Evolutionary conservation across 2,329 filamentous ascomycete species (phyloP).

Genomic region (Delphinella strobiligena): DNA sequence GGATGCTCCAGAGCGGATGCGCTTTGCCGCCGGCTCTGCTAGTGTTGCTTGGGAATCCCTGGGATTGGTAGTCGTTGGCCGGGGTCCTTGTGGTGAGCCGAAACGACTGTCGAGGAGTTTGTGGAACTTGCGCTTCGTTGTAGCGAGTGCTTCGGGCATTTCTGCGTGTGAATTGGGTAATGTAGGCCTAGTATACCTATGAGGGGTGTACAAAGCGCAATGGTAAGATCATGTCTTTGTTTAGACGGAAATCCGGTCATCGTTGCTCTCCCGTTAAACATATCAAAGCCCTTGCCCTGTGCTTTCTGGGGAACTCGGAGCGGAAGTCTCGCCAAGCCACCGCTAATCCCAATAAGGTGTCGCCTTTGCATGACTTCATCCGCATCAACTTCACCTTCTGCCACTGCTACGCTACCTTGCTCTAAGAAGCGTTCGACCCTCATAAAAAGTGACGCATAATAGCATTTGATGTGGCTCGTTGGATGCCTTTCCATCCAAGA

Average conservation of each 20-base stretch:
- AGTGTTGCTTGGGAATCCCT: slow-evolving; percentile 11
- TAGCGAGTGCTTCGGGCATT: slow-evolving; percentile 48
- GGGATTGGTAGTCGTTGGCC: slow-evolving; percentile 23
- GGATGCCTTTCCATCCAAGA: no score
- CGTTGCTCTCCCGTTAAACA: background rate
- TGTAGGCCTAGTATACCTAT: background rate
- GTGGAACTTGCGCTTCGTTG: slow-evolving; percentile 77
- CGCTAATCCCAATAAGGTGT: no score
- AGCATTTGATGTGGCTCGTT: no score
- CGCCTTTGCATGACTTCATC: no score
- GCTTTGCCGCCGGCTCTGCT: slow-evolving; percentile 19
- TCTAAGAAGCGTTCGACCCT: no score
- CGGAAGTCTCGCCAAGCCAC: no score
- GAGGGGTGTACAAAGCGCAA: background rate
- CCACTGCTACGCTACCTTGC: no score
- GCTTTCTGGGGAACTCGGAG: background rate
- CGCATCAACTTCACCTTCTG: no score
- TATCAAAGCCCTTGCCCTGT: background rate
- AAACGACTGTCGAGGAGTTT: slow-evolving; percentile 51
- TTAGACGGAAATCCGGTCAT: background rate
- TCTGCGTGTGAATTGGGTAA: background rate
- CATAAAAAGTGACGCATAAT: no score
- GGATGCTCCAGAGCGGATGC: slow-evolving; percentile 19
- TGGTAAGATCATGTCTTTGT: background rate
- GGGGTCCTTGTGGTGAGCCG: slow-evolving; percentile 28